These are phyloP conservation scores for Penicillium brevicompactum DNA, from an alignment of 2,329 filamentous ascomycete genomes.

Conservation along the genomic window DNA sequence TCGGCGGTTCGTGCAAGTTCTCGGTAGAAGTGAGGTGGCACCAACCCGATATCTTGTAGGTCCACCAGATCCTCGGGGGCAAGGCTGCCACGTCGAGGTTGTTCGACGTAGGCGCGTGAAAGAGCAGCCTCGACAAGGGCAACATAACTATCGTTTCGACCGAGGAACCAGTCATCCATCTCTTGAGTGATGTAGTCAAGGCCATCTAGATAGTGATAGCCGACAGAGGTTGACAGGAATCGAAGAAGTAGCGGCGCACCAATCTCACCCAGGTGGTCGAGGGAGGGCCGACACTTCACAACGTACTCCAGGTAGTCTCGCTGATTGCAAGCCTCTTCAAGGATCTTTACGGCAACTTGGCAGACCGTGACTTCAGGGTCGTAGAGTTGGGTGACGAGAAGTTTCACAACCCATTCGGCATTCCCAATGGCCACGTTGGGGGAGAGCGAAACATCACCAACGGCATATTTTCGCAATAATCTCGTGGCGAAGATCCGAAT, in stretches of 20 bases:
- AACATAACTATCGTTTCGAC: slow-evolving; percentile 95
- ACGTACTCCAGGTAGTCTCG: slow-evolving; percentile 91
- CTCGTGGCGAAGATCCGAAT: slow-evolving; percentile 90
- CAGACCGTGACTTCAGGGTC: slow-evolving; percentile 97
- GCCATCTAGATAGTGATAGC: slow-evolving; percentile 95
- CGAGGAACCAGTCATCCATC: slow-evolving; percentile 99
- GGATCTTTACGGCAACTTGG: slow-evolving; percentile 91
- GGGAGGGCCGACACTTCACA: slow-evolving; percentile 88
- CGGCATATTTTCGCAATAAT: slow-evolving; percentile 83
- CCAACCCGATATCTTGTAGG: slow-evolving; percentile 59
- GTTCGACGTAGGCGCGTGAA: slow-evolving; percentile 72
- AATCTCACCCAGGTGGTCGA: slow-evolving; percentile 96
- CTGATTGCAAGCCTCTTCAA: slow-evolving; percentile 95
- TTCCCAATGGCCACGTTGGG: slow-evolving; percentile 55
- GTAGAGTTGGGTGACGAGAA: slow-evolving; percentile 97
- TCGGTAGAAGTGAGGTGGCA: slow-evolving; percentile 97
- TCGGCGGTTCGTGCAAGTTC: slow-evolving; percentile 91
- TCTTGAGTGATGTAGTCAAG: slow-evolving; percentile 98
- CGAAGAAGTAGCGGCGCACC: slow-evolving; percentile 88
- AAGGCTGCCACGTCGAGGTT: slow-evolving; percentile 50
- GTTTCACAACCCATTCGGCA: slow-evolving; percentile 92
- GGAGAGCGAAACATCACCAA: slow-evolving; percentile 50
- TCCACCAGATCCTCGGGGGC: slow-evolving; percentile 61
- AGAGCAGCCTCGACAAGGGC: slow-evolving; percentile 93
- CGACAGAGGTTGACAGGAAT: slow-evolving; percentile 93